Conservation (phyloP, 352 stramenopile genomes). For the Nothophytophthora sp. region DNA sequence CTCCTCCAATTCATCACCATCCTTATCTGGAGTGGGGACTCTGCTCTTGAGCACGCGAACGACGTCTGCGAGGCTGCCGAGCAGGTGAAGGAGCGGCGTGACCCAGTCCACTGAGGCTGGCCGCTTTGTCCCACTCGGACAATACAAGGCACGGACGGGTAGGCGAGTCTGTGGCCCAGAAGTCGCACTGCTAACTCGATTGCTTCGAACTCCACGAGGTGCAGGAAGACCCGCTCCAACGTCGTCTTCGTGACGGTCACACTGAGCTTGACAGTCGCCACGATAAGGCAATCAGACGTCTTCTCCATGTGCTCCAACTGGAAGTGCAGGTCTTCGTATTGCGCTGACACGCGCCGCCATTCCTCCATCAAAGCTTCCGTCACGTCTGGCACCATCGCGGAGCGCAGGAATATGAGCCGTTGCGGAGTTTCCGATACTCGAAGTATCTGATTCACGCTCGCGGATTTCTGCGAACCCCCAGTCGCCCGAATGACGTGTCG, state of each 20-base stretch:
- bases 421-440: constrained; percentile 5
- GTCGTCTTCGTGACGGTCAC: not conserved
- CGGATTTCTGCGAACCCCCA: not conserved
- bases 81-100: constrained; percentile 19
- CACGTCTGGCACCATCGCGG: constrained; percentile 13
- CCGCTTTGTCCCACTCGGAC: not conserved
- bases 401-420: constrained; percentile 20
- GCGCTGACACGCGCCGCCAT: constrained; percentile 18
- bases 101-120: constrained; percentile 34
- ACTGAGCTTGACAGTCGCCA: not conserved
- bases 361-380: constrained; percentile 12
- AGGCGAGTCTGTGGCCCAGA: too few species aligned
- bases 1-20: constrained; percentile 5
- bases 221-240: constrained; percentile 4
- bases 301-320: constrained; percentile 21
- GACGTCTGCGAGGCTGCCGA: constrained; percentile 25
- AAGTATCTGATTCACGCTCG: not conserved
- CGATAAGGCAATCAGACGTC: not conserved
- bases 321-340: constrained; percentile 26
- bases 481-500: not conserved
- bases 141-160: not conserved
- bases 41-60: constrained; percentile 24
- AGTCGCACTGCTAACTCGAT: not conserved
- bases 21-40: constrained; percentile 11
- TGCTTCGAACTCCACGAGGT: not conserved